A percentile compares a stretch with the other conserved stretches of the same genome.
Evolutionary conservation across 2,329 filamentous ascomycete genomes (phyloP).

Genomic region (Drechslerella coelobrocha): DNA sequence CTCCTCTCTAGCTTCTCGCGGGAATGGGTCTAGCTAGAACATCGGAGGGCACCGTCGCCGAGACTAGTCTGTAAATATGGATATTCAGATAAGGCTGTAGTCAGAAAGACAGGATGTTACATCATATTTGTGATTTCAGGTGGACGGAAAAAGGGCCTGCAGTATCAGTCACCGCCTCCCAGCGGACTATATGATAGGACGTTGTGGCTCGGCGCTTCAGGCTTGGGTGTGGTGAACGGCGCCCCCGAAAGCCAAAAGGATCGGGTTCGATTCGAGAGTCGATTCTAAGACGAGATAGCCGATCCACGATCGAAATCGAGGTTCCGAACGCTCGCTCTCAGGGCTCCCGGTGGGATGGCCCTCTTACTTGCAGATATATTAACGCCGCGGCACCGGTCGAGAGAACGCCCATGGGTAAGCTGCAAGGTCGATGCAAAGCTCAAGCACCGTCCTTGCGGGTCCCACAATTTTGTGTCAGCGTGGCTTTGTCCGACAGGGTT

Average conservation of each 20-base stretch:
- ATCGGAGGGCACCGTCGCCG: too few species aligned
- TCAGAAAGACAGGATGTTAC: too few species aligned
- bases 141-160: too few species aligned
- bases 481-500: not conserved
- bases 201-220: not conserved
- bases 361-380: not conserved
- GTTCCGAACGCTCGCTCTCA: too few species aligned
- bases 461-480: not conserved
- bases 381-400: too few species aligned
- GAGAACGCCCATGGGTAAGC: too few species aligned
- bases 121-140: too few species aligned
- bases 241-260: not conserved
- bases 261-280: conserved; percentile 1
- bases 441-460: not conserved
- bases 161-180: not conserved
- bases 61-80: too few species aligned
- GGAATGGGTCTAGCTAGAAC: too few species aligned
- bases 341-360: not conserved
- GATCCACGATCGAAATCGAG: not conserved
- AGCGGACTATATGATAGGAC: not conserved
- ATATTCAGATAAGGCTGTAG: too few species aligned
- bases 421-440: not conserved
- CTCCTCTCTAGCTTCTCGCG: too few species aligned
- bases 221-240: too few species aligned
- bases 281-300: not conserved